phyloP scores from a whole-genome alignment of 208 protist genomes.

The Trypanosoma avium region DNA sequence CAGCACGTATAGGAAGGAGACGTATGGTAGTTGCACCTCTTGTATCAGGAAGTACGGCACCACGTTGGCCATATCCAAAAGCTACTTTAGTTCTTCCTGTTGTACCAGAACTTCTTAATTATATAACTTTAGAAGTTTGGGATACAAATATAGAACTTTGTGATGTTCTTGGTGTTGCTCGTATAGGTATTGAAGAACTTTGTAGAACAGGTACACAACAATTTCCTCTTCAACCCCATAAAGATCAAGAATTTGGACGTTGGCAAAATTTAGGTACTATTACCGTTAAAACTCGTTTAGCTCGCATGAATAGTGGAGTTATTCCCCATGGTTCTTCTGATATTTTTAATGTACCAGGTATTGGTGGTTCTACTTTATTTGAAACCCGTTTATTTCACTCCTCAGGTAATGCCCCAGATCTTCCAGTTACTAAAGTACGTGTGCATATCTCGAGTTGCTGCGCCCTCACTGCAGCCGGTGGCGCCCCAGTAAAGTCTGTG shows the following conservation, averaged over 20 bases:
- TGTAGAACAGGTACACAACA: constrained; percentile 45
- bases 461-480: constrained; percentile 33
- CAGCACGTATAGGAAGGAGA: constrained; percentile 34
- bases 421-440: constrained; percentile 40
- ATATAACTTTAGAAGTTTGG: constrained; percentile 49
- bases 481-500: constrained; percentile 43
- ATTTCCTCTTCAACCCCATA: constrained; percentile 32
- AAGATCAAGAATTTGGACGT: constrained; percentile 31
- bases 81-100: constrained; percentile 61
- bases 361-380: constrained; percentile 9
- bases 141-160: constrained; percentile 74
- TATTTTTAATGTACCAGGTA: constrained; percentile 8
- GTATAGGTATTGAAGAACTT: constrained; percentile 55
- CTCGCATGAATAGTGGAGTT: constrained; percentile 19
- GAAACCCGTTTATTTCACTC: constrained; percentile 17
- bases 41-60: constrained; percentile 41
- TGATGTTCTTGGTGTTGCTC: constrained; percentile 66
- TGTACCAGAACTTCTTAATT: constrained; percentile 29
- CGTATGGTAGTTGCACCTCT: constrained; percentile 50
- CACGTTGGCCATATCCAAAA: constrained; percentile 42
- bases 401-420: constrained; percentile 3
- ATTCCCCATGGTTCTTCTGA: constrained; percentile 13
- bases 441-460: constrained; percentile 62
- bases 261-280: constrained; percentile 28
- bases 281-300: constrained; percentile 27